These are phyloP conservation scores for Coemansia sp. DNA, from an alignment of 192 early-diverging fungal genomes.

Conservation along the genomic window DNA sequence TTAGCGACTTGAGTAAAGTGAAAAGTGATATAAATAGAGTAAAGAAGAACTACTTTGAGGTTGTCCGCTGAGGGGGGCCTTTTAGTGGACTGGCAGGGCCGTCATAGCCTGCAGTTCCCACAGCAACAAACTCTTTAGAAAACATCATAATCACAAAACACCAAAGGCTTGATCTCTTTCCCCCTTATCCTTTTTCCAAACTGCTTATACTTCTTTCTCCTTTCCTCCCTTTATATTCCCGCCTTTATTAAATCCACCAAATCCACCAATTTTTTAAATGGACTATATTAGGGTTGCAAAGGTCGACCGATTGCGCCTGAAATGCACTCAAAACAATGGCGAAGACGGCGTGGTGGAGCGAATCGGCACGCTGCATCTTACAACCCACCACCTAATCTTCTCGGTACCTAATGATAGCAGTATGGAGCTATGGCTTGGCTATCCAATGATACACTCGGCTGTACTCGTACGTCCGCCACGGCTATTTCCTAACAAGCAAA, in stretches of 20 bases:
- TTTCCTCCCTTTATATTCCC: background rate
- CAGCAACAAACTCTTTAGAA: too few relatives aligned
- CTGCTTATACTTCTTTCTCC: background rate
- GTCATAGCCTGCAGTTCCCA: too few relatives aligned
- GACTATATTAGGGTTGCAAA: constrained; percentile 22
- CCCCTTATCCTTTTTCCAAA: background rate
- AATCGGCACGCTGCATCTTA: constrained; percentile 63
- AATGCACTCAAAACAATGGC: constrained; percentile 11
- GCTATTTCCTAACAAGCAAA: background rate
- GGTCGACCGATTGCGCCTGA: constrained; percentile 40
- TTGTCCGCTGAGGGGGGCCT: too few relatives aligned
- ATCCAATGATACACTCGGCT: constrained; percentile 80
- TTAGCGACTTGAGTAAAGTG: too few relatives aligned
- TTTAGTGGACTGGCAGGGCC: too few relatives aligned
- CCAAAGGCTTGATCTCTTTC: background rate
- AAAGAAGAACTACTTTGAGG: too few relatives aligned
- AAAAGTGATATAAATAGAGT: too few relatives aligned
- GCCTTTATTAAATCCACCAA: too few relatives aligned
- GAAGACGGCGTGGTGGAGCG: background rate
- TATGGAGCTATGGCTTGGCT: constrained; percentile 73
- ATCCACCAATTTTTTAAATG: constrained; percentile 33
- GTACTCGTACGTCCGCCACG: constrained; percentile 40
- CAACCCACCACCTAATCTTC: constrained; percentile 76
- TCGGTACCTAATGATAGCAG: constrained; percentile 27
- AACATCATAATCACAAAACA: too few relatives aligned